Evolutionary conservation across 176 grass and related monocot species (phyloP).

Genomic region (Ensete glaucum): DNA sequence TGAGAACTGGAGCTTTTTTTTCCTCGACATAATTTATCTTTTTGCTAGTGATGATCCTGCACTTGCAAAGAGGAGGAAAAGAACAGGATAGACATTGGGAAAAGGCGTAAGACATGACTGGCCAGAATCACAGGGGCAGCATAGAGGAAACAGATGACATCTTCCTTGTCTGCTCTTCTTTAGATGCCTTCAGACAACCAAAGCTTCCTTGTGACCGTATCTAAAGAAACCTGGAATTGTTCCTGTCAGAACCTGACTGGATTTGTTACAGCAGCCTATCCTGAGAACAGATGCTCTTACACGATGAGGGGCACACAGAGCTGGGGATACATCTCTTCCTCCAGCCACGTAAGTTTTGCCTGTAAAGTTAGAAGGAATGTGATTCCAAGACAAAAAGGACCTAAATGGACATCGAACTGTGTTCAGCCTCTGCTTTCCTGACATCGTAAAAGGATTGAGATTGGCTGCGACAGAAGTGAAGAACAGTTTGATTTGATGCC

Average conservation of each 20-base stretch:
- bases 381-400: background rate
- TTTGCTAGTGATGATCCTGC: background rate
- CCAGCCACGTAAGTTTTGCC: background rate
- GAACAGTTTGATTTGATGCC: no score
- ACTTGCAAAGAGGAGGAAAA: background rate
- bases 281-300: background rate
- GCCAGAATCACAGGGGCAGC: conserved; percentile 9
- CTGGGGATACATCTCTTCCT: background rate
- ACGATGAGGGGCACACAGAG: background rate
- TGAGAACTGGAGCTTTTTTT: background rate
- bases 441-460: background rate
- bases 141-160: background rate
- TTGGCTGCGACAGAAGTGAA: no score
- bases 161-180: background rate
- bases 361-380: background rate
- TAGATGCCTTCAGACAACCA: background rate
- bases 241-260: background rate
- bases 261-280: background rate
- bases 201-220: background rate
- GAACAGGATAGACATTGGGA: no score
- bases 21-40: background rate
- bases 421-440: background rate
- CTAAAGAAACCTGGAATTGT: background rate
- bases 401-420: background rate
- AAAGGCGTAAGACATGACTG: background rate